Conservation (phyloP, 2,329 filamentous ascomycete genomes). For the Akanthomyces uredinophilus region DNA sequence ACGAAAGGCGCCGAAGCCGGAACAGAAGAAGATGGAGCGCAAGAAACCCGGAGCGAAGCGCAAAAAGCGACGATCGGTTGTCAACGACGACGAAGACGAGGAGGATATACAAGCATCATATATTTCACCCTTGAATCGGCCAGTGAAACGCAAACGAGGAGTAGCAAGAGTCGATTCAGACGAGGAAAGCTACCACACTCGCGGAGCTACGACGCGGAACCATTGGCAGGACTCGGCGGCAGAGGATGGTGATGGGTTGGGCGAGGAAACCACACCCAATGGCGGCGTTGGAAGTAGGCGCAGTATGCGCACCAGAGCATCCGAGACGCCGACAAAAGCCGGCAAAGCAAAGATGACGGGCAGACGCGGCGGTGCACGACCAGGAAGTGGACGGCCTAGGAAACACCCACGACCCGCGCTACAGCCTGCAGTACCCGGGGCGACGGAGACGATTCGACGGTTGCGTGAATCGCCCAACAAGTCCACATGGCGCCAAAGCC, state of each 20-base stretch:
- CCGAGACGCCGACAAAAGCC: constrained; percentile 16
- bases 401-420: constrained; percentile 29
- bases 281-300: constrained; percentile 1
- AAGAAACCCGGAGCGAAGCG: constrained; percentile 20
- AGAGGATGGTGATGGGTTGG: neutral
- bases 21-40: constrained; percentile 21
- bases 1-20: constrained; percentile 21
- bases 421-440: constrained; percentile 14
- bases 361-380: constrained; percentile 34
- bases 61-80: constrained; percentile 20
- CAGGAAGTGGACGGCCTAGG: constrained; percentile 35
- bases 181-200: neutral
- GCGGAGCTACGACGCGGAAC: neutral
- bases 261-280: constrained; percentile 19
- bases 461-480: neutral
- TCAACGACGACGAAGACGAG: neutral
- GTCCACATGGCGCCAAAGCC: neutral
- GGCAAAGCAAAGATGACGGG: constrained; percentile 28
- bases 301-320: constrained; percentile 20
- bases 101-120: neutral
- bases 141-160: constrained; percentile 12
- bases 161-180: neutral
- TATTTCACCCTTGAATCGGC: neutral
- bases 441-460: neutral
- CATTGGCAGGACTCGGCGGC: constrained; percentile 9